Percentiles rank a stretch among this genome's conserved stretches.
phyloP scores from a whole-genome alignment of 805 yeast genomes.

The Kazachstania taianensis region DNA sequence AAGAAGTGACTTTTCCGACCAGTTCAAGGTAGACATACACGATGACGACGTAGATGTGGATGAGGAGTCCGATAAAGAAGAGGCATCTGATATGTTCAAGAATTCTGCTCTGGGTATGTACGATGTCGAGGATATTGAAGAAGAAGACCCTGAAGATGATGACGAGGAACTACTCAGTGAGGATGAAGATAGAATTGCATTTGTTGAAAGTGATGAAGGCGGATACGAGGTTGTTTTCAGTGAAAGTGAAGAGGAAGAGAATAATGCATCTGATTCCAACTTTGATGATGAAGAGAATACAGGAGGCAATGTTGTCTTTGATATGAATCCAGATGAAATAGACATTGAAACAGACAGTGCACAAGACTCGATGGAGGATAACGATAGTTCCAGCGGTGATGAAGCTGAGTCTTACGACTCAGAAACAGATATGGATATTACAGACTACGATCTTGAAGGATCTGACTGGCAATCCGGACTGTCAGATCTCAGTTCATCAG shows the following conservation, averaged over 20 bases:
- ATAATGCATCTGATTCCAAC: conserved; percentile 20
- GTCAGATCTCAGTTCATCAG: conserved; percentile 25
- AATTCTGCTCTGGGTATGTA: conserved; percentile 93
- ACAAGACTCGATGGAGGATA: conserved; percentile 23
- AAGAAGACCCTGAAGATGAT: conserved; percentile 50
- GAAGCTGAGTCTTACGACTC: conserved; percentile 23
- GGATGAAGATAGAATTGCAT: conserved; percentile 32
- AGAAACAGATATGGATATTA: conserved; percentile 28
- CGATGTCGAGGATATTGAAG: conserved; percentile 65
- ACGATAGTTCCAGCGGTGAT: conserved; percentile 10
- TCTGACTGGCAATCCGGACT: conserved; percentile 31
- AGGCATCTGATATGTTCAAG: conserved; percentile 71
- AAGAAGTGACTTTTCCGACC: conserved; percentile 45
- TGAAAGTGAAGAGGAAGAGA: conserved; percentile 27
- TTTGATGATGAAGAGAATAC: conserved; percentile 13
- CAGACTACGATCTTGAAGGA: conserved; percentile 29
- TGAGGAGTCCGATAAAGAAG: conserved; percentile 55
- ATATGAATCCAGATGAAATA: conserved; percentile 22
- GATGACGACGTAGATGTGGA: conserved; percentile 48
- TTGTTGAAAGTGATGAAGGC: conserved; percentile 30
- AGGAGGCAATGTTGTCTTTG: conserved; percentile 11
- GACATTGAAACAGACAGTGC: conserved; percentile 16
- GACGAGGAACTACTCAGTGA: conserved; percentile 40
- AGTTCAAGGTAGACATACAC: conserved; percentile 48
- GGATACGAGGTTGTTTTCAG: conserved; percentile 28